Evolutionary conservation across 805 yeast species (phyloP).

Genomic region (Millerozyma acaciae): DNA sequence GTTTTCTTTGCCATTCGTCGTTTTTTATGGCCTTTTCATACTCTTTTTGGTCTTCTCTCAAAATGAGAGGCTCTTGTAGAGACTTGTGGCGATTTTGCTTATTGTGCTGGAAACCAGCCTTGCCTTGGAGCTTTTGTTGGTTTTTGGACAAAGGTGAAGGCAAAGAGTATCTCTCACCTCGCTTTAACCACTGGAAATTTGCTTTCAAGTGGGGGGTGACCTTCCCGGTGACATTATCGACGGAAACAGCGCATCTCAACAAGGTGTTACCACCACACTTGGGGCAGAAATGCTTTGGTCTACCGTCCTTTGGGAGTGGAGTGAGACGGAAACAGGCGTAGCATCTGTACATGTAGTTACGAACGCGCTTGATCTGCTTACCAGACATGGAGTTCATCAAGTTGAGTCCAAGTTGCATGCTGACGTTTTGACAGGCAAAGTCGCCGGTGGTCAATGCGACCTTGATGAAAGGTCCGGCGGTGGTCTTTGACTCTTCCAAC

Average conservation of each 20-base stretch:
- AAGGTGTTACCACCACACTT: conserved; percentile 93
- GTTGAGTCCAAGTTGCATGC: conserved; percentile 85
- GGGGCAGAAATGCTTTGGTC: conserved; percentile 85
- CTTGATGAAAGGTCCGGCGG: conserved; percentile 40
- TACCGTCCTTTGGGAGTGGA: conserved; percentile 73
- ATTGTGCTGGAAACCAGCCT: conserved; percentile 74
- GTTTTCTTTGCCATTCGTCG: conserved; percentile 81
- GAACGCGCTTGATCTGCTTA: conserved; percentile 73
- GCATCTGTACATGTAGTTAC: conserved; percentile 93
- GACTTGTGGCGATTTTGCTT: conserved; percentile 53
- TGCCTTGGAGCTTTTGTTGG: conserved; percentile 67
- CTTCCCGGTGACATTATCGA: conserved; percentile 73
- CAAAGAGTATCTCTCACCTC: conserved; percentile 78
- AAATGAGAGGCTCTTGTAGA: conserved; percentile 47
- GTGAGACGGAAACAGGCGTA: conserved; percentile 90
- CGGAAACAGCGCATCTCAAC: conserved; percentile 84
- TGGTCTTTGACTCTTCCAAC: conserved; percentile 30
- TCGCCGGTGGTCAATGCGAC: conserved; percentile 93
- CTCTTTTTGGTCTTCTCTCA: conserved; percentile 93
- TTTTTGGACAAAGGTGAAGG: conserved; percentile 86
- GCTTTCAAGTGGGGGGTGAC: conserved; percentile 84
- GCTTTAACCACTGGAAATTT: conserved; percentile 88
- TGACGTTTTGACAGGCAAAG: conserved; percentile 95
- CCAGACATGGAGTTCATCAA: conserved; percentile 85
- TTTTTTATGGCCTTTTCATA: conserved; percentile 83